Conservation (phyloP, 192 early-diverging fungal genomes). For the Neocallimastix lanati region DNA sequence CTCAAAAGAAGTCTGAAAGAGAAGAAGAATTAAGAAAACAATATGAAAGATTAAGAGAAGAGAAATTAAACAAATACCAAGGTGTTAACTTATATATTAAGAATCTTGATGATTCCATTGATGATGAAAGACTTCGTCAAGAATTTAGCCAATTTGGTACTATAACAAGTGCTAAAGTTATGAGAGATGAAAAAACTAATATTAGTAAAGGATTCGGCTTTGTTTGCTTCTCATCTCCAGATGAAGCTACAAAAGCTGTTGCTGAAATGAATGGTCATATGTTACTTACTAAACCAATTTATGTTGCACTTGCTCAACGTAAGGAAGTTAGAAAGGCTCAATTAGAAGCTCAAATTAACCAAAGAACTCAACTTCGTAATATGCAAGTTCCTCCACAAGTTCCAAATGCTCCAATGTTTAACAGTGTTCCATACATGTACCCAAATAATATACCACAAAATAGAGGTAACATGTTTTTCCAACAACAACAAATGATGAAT, state of each 20-base stretch:
- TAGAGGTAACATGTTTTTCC: background rate
- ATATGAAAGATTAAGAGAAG: conserved; percentile 85
- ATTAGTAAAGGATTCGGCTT: conserved; percentile 91
- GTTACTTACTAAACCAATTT: conserved; percentile 87
- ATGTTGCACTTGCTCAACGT: conserved; percentile 94
- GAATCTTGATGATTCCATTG: conserved; percentile 90
- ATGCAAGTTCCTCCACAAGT: background rate
- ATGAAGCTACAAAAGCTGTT: conserved; percentile 95
- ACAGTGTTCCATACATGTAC: background rate
- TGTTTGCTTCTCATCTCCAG: conserved; percentile 94
- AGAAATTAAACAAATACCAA: conserved; percentile 96
- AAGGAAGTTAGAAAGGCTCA: conserved; percentile 91
- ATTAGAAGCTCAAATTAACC: conserved; percentile 86
- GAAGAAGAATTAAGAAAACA: conserved; percentile 79
- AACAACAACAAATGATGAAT: conserved; percentile 24
- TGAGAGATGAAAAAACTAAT: conserved; percentile 75
- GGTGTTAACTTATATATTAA: conserved; percentile 97
- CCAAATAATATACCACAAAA: background rate
- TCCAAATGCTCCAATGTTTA: conserved; percentile 14
- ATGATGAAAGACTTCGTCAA: conserved; percentile 89
- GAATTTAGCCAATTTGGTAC: conserved; percentile 89
- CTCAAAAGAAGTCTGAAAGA: conserved; percentile 99
- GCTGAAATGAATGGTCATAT: conserved; percentile 97
- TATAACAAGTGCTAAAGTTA: conserved; percentile 94
- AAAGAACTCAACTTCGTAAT: conserved; percentile 58